phyloP scores from a whole-genome alignment of 2,329 filamentous ascomycete species.

The Thermomyces lanuginosus region DNA sequence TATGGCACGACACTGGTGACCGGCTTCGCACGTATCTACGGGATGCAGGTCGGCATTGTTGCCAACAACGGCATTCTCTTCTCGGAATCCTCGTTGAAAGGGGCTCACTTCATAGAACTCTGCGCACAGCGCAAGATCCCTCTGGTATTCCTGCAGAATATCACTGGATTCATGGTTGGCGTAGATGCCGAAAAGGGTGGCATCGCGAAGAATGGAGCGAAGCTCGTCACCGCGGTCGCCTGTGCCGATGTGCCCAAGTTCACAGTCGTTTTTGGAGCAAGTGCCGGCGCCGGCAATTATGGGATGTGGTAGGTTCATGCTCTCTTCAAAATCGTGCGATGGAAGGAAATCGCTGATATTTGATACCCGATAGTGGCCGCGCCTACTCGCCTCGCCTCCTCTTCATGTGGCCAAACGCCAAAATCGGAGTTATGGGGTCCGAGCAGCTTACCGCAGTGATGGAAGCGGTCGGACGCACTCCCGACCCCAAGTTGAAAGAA shows the following conservation, averaged over 20 bases:
- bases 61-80: slow-evolving; percentile 95
- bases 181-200: slow-evolving; percentile 80
- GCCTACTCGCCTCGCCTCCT: slow-evolving; percentile 83
- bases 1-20: slow-evolving; percentile 84
- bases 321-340: background rate
- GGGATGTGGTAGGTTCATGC: slow-evolving; percentile 62
- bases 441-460: slow-evolving; percentile 87
- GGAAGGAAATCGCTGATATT: slow-evolving; percentile 4
- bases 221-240: slow-evolving; percentile 86
- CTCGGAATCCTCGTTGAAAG: slow-evolving; percentile 75
- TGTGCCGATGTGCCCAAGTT: slow-evolving; percentile 93
- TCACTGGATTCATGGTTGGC: slow-evolving; percentile 96
- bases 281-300: slow-evolving; percentile 90
- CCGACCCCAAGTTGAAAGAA: slow-evolving; percentile 62
- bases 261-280: slow-evolving; percentile 86
- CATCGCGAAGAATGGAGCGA: slow-evolving; percentile 95
- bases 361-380: slow-evolving; percentile 43
- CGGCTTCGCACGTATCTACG: slow-evolving; percentile 78
- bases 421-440: slow-evolving; percentile 86
- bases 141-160: slow-evolving; percentile 88
- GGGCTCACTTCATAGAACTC: slow-evolving; percentile 91
- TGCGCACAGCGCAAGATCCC: slow-evolving; percentile 82
- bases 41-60: slow-evolving; percentile 78
- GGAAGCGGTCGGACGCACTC: slow-evolving; percentile 76
- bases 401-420: slow-evolving; percentile 97